A percentile compares a stretch with the other conserved stretches of the same genome.
Conservation (phyloP, 169 alveolate genomes). For the Babesia divergens region DNA sequence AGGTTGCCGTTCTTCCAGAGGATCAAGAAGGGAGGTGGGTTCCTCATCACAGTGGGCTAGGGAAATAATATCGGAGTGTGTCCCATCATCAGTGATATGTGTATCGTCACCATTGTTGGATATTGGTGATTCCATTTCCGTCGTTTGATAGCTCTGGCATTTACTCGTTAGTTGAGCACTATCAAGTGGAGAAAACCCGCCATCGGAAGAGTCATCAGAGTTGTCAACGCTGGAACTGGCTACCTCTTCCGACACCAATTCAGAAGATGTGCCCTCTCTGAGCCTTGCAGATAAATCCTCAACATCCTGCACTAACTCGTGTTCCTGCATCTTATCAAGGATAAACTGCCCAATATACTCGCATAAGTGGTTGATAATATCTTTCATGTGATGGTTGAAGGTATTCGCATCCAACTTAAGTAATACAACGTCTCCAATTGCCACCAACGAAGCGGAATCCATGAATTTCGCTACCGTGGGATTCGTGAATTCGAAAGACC, state of each 20-base stretch:
- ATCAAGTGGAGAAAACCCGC: too few relatives aligned
- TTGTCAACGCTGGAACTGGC: background rate
- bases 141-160: too few relatives aligned
- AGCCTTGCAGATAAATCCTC: conserved; percentile 1
- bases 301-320: conserved; percentile 19
- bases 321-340: conserved; percentile 26
- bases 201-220: too few relatives aligned
- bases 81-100: too few relatives aligned
- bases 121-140: too few relatives aligned
- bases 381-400: background rate
- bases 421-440: conserved; percentile 9
- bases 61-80: too few relatives aligned
- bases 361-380: background rate
- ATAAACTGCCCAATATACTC: conserved; percentile 5
- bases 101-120: too few relatives aligned
- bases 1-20: too few relatives aligned
- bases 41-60: too few relatives aligned
- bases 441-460: conserved; percentile 42
- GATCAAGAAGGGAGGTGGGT: too few relatives aligned
- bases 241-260: background rate
- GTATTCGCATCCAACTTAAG: conserved; percentile 4
- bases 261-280: background rate
- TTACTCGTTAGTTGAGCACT: too few relatives aligned
- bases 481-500: background rate
- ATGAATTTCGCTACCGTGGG: background rate